These are phyloP conservation scores for Chalara sp. DNA, from an alignment of 2,329 filamentous ascomycete genomes.

Conservation along the genomic window DNA sequence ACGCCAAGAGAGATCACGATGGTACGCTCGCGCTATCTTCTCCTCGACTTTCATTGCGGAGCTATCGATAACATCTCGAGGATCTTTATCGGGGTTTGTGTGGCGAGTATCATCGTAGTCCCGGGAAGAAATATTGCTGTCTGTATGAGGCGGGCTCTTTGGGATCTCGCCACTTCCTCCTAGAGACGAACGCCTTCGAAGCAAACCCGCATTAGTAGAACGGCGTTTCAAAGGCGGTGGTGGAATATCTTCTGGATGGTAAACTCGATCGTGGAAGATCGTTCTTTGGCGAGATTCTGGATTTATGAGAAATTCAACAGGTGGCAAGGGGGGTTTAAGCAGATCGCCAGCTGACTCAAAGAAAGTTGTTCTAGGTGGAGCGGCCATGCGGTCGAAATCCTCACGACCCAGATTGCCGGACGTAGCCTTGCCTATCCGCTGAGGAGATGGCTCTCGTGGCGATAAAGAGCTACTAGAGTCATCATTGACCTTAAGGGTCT, in stretches of 20 bases:
- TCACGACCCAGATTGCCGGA: constrained; percentile 31
- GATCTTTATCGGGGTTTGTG: constrained; percentile 39
- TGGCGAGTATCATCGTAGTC: constrained; percentile 47
- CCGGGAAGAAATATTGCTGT: constrained; percentile 34
- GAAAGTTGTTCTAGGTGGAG: constrained; percentile 84
- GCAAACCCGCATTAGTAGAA: constrained; percentile 20
- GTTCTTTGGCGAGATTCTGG: constrained; percentile 75
- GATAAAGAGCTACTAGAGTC: constrained; percentile 11
- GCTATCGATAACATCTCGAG: constrained; percentile 45
- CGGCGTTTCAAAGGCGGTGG: constrained; percentile 62
- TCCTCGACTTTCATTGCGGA: constrained; percentile 87
- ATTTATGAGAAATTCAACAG: constrained; percentile 75
- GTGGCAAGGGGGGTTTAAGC: constrained; percentile 81
- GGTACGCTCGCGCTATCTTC: constrained; percentile 94
- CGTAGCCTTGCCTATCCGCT: constrained; percentile 27
- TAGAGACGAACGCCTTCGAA: constrained; percentile 13
- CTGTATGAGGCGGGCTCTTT: constrained; percentile 32
- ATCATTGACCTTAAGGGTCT: constrained; percentile 53
- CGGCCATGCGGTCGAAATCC: constrained; percentile 43
- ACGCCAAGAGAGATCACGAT: constrained; percentile 85
- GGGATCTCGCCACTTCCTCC: constrained; percentile 7
- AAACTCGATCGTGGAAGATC: constrained; percentile 95
- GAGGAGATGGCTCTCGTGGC: constrained; percentile 1
- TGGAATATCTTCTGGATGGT: constrained; percentile 89
- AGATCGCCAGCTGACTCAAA: constrained; percentile 94